These are phyloP conservation scores for Protomyces macrosporus DNA, from an alignment of 1,139 yeast genomes.

Conservation along the genomic window DNA sequence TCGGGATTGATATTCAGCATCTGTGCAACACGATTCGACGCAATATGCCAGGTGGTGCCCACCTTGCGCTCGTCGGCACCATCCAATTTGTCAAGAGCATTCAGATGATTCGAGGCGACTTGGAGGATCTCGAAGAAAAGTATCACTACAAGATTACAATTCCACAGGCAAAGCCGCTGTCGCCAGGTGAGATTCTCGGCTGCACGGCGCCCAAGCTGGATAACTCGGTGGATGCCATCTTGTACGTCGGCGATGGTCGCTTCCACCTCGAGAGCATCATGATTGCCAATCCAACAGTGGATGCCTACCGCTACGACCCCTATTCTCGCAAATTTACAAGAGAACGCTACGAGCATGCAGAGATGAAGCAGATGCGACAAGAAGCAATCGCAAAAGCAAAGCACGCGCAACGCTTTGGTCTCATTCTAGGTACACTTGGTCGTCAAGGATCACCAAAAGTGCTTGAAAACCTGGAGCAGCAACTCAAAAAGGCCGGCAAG, in stretches of 20 bases:
- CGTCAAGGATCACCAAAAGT: slow-evolving; percentile 85
- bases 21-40: slow-evolving; percentile 66
- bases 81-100: slow-evolving; percentile 94
- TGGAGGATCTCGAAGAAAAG: slow-evolving; percentile 33
- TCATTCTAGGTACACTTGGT: slow-evolving; percentile 91
- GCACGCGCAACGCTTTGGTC: slow-evolving; percentile 56
- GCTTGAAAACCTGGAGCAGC: slow-evolving; percentile 47
- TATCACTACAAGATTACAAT: slow-evolving; percentile 50
- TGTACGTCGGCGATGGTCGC: slow-evolving; percentile 93
- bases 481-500: slow-evolving; percentile 51
- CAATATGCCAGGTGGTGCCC: slow-evolving; percentile 61
- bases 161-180: slow-evolving; percentile 87
- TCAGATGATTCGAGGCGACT: slow-evolving; percentile 64
- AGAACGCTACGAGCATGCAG: slow-evolving; percentile 81
- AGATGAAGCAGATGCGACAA: slow-evolving; percentile 66
- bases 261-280: slow-evolving; percentile 93
- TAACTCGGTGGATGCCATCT: slow-evolving; percentile 63
- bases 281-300: slow-evolving; percentile 92
- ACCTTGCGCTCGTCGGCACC: slow-evolving; percentile 81
- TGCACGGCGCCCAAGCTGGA: slow-evolving; percentile 85
- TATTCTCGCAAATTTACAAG: slow-evolving; percentile 83
- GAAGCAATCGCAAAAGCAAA: slow-evolving; percentile 63
- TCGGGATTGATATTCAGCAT: slow-evolving; percentile 78
- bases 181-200: slow-evolving; percentile 94
- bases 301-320: slow-evolving; percentile 93